Evolutionary conservation across 148 eudicot genomes (phyloP).

Genomic region (Dianthus caryophyllus): DNA sequence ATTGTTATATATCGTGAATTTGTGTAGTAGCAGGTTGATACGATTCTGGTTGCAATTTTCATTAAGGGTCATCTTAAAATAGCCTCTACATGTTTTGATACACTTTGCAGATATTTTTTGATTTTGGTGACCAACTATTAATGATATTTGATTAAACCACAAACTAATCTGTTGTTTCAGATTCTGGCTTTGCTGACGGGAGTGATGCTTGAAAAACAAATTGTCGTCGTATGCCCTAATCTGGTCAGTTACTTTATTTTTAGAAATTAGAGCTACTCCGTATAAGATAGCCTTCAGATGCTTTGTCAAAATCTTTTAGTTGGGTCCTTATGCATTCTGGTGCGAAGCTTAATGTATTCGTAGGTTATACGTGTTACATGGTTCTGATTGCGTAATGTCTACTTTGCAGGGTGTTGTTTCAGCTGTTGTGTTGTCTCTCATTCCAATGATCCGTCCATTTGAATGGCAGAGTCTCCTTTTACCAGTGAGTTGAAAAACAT

Average conservation of each 20-base stretch:
- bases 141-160: neutral
- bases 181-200: constrained; percentile 69
- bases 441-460: constrained; percentile 88
- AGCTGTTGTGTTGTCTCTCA: constrained; percentile 67
- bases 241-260: constrained; percentile 44
- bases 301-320: neutral
- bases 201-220: constrained; percentile 87
- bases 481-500: constrained; percentile 57
- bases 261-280: no score
- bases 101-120: neutral
- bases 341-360: no score
- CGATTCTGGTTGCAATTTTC: no score
- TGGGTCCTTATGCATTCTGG: neutral
- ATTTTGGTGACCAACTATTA: neutral
- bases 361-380: neutral
- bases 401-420: constrained; percentile 78
- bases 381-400: constrained; percentile 14
- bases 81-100: neutral
- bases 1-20: no score
- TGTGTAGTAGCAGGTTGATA: no score
- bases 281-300: constrained; percentile 6
- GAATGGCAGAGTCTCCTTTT: constrained; percentile 96
- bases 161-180: constrained; percentile 35
- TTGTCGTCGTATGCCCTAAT: constrained; percentile 69
- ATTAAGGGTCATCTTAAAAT: neutral